Base-by-base conservation (phyloP, 352 stramenopile species). In the Nothophytophthora sp. region DNA sequence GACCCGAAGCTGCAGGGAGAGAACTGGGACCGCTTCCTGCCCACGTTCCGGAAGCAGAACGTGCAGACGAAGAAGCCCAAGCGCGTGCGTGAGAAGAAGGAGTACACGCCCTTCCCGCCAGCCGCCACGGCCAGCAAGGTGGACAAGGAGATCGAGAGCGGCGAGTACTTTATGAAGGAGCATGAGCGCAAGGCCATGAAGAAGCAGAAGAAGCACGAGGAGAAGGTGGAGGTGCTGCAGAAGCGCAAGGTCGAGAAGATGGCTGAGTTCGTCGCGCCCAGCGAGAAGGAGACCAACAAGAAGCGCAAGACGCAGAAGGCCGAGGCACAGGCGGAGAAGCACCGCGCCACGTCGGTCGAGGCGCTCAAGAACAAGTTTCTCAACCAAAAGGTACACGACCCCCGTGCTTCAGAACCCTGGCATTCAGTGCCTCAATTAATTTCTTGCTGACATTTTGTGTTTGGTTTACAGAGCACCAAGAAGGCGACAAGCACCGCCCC, bases 21-120 rank as follows among this genome's bases (percentile, higher is more conserved):
- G 69, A 96, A 99, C 72, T 99, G 98, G 98, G 94, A 98, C 28
- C 85, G 98, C 7, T 99, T 99, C 64, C 58, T 99, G 29, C 98
- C 98, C 0, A 96, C 90, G 27, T 99, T 99, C 70, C 98, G 98
- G 66, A 99, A 99, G 75, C 98, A 99, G 76, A 99, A 99, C 67
- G 92, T 99, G 36, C 93, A 98, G 70, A 92, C 82, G 33, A 98
- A 98, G 74, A 99, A 98, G 78, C 89, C 90, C 12, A 81, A 88
- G 45, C 75, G 85, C 24, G 70, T 98, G 7, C 62, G 74, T 36
- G 83, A 97, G 51, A 98, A 98, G 75, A 97, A 96, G 63, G 76
- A 80, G 18, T 99, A 99, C 83, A 99, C 98, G 42, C 97, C 98
- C 16, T 99, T 99, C 82, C 98, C 98, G 41, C 97, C 97, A 4